Evolutionary conservation across 2,329 filamentous ascomycete species (phyloP).

Genomic region (Aphanocladium album): DNA sequence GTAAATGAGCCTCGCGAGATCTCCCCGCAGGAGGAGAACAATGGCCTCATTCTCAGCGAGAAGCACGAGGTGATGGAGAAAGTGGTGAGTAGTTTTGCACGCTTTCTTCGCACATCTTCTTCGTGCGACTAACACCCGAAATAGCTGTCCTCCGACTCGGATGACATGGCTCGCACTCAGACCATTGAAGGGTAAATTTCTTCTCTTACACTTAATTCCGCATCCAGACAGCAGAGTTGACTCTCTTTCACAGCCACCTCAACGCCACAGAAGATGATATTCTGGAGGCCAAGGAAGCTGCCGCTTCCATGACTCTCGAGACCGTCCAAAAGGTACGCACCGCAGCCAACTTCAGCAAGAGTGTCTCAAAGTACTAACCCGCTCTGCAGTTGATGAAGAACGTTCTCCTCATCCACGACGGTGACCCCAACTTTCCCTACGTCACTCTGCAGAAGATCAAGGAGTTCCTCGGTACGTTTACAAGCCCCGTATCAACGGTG

Average conservation of each 20-base stretch:
- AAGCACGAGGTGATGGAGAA: neutral
- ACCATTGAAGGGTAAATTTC: slow-evolving; percentile 8
- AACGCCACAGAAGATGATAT: slow-evolving; percentile 28
- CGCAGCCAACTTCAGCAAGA: neutral
- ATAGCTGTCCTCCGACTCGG: neutral
- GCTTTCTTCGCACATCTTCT: neutral
- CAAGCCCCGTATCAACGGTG: no score
- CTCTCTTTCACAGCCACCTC: slow-evolving; percentile 12
- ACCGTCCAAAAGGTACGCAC: slow-evolving; percentile 17
- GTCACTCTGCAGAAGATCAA: slow-evolving; percentile 33
- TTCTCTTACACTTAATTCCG: neutral
- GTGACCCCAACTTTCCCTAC: slow-evolving; percentile 41
- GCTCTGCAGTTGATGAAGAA: slow-evolving; percentile 27
- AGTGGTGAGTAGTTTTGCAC: neutral
- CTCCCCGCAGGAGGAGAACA: neutral
- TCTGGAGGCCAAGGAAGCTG: slow-evolving; percentile 25
- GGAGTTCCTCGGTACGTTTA: slow-evolving; percentile 28
- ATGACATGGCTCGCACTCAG: neutral
- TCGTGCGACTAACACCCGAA: neutral
- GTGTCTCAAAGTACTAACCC: neutral
- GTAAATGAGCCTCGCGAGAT: slow-evolving; percentile 2
- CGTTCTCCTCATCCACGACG: slow-evolving; percentile 35
- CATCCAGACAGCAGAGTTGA: neutral
- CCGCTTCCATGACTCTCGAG: slow-evolving; percentile 21
- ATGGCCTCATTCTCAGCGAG: slow-evolving; percentile 3